Evolutionary conservation across 2,329 filamentous ascomycete genomes (phyloP), one percentile per base, ranked within the genome.

Genomic region (Aspergillus awamori): DNA sequence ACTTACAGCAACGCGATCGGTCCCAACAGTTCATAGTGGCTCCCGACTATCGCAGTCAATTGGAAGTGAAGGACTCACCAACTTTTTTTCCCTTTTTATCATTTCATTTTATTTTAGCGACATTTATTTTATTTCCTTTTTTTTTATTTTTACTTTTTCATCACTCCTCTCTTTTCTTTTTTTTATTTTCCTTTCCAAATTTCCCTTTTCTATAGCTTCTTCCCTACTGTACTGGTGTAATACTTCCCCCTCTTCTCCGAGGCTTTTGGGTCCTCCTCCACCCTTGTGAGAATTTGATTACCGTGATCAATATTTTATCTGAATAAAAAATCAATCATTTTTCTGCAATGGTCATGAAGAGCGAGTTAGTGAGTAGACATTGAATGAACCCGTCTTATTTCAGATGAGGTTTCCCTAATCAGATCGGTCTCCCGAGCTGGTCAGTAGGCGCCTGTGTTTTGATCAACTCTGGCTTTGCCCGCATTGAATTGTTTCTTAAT

Each of bases 1-100:
- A 67, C 66, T 68, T 67, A 67, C 66, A 68, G 66, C 64, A 62
- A 60, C 38, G 59, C 64, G 64, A 67, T 67, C 65, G 60, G 58
- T 62, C 58, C 60, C 60, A 67, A 65, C 61, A 66, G 57, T 63
- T 65, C 59, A 63, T 54, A 51, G 53, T 63, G 61, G 58, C 54
- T 58, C 58, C 54, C 51, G 51, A 57, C 57, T 55, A 59, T 56
- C 54, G 47, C 58, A 51, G 53, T 54, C 58, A 60, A 54, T 51
- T 36, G 43, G 54, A 57, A 49, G 57, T 51, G 43, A 51, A 62
- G 45, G 17, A 59, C 45, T 52, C 30, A 52, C 45, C 10, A 38
- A 30, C 24, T 36, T 22, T 36, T 22, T 28, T 20, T 36, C 26
- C 39, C 22, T 39, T 52, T 45, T 52, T 36, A 53, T 43, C 26